Base-by-base conservation (phyloP, 2,329 filamentous ascomycete genomes). In the Sporothrix brunneoviolacea region DNA sequence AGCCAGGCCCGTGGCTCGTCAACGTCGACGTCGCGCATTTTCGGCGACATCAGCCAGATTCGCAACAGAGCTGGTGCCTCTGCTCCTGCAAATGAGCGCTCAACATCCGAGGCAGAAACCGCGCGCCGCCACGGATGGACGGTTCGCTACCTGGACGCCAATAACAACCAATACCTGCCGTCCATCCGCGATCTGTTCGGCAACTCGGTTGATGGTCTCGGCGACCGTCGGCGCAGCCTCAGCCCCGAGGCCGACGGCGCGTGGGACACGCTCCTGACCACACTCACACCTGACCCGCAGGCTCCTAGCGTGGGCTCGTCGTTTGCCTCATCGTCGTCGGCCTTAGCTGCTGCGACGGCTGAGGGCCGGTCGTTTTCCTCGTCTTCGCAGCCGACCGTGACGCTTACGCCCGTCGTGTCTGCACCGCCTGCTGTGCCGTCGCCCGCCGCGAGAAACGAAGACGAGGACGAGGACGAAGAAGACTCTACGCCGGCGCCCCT, bases 211-310 rank as follows among this genome's bases (percentile, higher is more conserved):
- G 84, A 94, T 65, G 89, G 89, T 4, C 76, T 95, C 15, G 90
- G 89, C 33, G 89, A 95, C 66, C 85, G 90, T 52, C 80, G 88
- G 55, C 82, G 89, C 58, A 95, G 89, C 65, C 70, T 88, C n/a
- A 90, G 84, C 62, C 84, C 85, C 1, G 84, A 85, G 48, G 74
- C 71, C 35, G 76, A 80, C 55, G 74, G 76, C 44, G 73, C 74
- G 1, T 96, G 91, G 91, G 85, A 91, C 53, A 88, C 83, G 3
- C 80, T 96, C 48, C 72, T 90, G 51, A 84, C 79, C 7, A 94
- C 88, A 0, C 77, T 96, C 54, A 84, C 86, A 0, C 88, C 88
- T 0, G 90, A 95, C 64, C 82, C 85, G 15, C 84, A 88, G 54
- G 77, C 88, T 3, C 88, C 90, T 0, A 94, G 86, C 59, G 79